Evolutionary conservation across 805 yeast genomes (phyloP), one percentile per base, ranked within the genome.

Genomic region (Babjeviella inositovora): DNA sequence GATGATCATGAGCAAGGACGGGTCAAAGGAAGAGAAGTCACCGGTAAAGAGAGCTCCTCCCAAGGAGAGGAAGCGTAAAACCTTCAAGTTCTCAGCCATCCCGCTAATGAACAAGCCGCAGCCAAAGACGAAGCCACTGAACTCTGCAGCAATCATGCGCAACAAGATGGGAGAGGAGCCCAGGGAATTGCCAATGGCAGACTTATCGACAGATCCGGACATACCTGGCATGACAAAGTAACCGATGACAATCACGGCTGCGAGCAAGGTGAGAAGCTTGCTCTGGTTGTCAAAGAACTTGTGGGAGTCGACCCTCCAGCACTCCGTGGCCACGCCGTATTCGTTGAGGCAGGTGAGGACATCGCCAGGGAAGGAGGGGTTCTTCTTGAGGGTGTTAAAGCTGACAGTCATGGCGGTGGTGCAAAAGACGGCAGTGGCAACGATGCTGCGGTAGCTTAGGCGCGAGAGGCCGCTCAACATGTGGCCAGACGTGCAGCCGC

Each of bases 401-500:
- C 23, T 22, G 2, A 36, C 31, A 5, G 31, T 6, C 16, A 55
- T 47, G 0, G 59, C 69, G 5, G 43, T 30, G 2, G 36, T 5
- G 3, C 45, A 29, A 28, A 64, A 64, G 1, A 43, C 30, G 4
- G 32, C 28, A 1, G 67, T 58, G 1, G 71, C 68, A 5, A 51
- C 51, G 8, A 62, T 24, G 10, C 65, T 56, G 29, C 70, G 40
- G 25, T 41, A 23, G 21, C 68, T 41, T 4, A 57, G 32, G 22
- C 70, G 41, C 7, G 67, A 53, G n/a, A 63, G 24, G 0, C 71
- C 71, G 11, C 47, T 43, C 5, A 64, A 38, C 66, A 64, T 58
- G 32, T 64, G 70, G 3, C 71, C 71, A 0, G 69, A 61, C 2
- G 70, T 64, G 26, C 71, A 64, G 3, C 70, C 71, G 15, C 50